phyloP scores from a whole-genome alignment of 192 early-diverging fungal genomes.

The Ambispora gerdemannii region DNA sequence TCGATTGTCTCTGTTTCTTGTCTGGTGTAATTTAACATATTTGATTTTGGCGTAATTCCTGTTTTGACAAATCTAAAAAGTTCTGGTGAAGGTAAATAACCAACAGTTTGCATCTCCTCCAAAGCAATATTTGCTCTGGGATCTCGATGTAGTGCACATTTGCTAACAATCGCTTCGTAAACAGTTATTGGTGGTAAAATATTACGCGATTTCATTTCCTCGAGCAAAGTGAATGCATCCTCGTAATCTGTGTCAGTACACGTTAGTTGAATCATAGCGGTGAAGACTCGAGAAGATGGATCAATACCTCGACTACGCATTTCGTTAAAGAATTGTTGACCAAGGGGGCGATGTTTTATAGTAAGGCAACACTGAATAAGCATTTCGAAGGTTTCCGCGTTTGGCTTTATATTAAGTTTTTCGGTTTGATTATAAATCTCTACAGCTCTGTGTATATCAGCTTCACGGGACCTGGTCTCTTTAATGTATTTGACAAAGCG shows the following conservation, averaged over 20 bases:
- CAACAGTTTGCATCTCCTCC: slow-evolving; percentile 63
- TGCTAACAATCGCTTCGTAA: slow-evolving; percentile 52
- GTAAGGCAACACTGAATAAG: slow-evolving; percentile 51
- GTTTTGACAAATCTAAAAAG: neutral
- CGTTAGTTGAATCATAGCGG: slow-evolving; percentile 49
- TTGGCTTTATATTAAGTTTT: slow-evolving; percentile 43
- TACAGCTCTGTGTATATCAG: slow-evolving; percentile 46
- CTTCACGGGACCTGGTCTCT: neutral
- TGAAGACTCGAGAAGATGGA: slow-evolving; percentile 52
- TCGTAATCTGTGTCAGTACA: slow-evolving; percentile 64
- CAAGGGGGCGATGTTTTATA: slow-evolving; percentile 50
- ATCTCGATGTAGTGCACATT: slow-evolving; percentile 58
- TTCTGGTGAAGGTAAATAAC: slow-evolving; percentile 31
- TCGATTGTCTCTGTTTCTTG: no score
- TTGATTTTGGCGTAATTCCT: no score
- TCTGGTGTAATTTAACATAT: no score
- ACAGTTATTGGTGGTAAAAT: slow-evolving; percentile 53
- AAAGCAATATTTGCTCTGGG: slow-evolving; percentile 56
- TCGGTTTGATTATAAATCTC: slow-evolving; percentile 47
- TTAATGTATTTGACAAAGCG: slow-evolving; percentile 29
- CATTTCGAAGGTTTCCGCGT: slow-evolving; percentile 55
- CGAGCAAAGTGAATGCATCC: slow-evolving; percentile 70
- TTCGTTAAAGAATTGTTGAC: slow-evolving; percentile 47
- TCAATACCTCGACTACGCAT: slow-evolving; percentile 49
- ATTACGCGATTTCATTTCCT: slow-evolving; percentile 63